A percentile compares a stretch with the other conserved stretches of the same genome.
phyloP scores from a whole-genome alignment of 257 asterid genomes.

The Plectranthus barbatus region DNA sequence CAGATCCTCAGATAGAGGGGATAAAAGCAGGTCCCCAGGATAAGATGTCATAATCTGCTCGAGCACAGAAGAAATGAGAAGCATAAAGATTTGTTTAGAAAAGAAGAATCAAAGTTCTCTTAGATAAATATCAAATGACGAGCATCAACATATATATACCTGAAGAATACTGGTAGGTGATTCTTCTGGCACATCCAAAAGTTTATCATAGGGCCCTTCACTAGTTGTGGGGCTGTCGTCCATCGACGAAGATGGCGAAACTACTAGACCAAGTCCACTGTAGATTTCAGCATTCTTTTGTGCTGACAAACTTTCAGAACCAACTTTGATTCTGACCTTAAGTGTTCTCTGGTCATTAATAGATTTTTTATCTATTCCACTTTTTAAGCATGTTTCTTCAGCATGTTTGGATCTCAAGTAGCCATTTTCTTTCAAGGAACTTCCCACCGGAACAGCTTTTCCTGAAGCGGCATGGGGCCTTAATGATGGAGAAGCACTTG shows the following conservation, averaged over 20 bases:
- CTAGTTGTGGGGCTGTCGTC: conserved; percentile 62
- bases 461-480: conserved; percentile 45
- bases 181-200: conserved; percentile 39
- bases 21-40: conserved; percentile 46
- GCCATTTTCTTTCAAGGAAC: conserved; percentile 28
- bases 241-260: conserved; percentile 82
- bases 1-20: conserved; percentile 74
- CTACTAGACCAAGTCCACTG: conserved; percentile 90
- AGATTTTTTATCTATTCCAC: conserved; percentile 32
- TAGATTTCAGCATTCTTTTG: conserved; percentile 80
- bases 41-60: conserved; percentile 81
- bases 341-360: conserved; percentile 55
- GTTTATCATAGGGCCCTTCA: conserved; percentile 41
- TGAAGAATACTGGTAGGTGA: conserved; percentile 91
- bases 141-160: conserved; percentile 51
- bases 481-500: conserved; percentile 45
- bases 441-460: conserved; percentile 30
- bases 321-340: conserved; percentile 89
- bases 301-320: conserved; percentile 55
- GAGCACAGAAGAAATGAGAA: conserved; percentile 13
- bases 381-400: conserved; percentile 38
- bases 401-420: conserved; percentile 29
- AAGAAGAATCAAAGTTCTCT: conserved; percentile 8
- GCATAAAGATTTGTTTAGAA: conserved; percentile 1
- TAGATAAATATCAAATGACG: conserved; percentile 2